Percentiles rank a stretch among this genome's conserved stretches.
Evolutionary conservation across 306 rosid species (phyloP).

Genomic region (Dalbergia cochinchinensis): DNA sequence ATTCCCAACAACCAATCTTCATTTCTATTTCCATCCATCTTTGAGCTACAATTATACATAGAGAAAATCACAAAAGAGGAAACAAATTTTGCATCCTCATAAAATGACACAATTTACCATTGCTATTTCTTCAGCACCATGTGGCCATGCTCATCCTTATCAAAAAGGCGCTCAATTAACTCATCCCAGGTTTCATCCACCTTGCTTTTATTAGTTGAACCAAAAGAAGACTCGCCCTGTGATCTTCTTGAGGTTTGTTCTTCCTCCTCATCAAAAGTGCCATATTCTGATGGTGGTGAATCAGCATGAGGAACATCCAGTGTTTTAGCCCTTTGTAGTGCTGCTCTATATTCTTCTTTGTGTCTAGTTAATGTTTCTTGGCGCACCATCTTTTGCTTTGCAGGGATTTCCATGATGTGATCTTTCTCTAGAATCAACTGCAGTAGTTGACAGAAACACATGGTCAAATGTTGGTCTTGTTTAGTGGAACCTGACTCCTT

Average conservation of each 20-base stretch:
- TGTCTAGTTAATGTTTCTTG: slow-evolving; percentile 71
- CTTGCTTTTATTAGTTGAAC: slow-evolving; percentile 54
- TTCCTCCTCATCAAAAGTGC: slow-evolving; percentile 71
- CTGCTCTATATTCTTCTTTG: slow-evolving; percentile 77
- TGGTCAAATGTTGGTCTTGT: slow-evolving; percentile 13
- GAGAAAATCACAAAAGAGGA: slow-evolving; percentile 48
- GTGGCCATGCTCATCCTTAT: slow-evolving; percentile 65
- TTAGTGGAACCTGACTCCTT: slow-evolving; percentile 23
- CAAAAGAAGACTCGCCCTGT: slow-evolving; percentile 56
- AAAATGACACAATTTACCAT: slow-evolving; percentile 31
- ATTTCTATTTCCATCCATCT: slow-evolving; percentile 3
- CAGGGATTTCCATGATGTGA: slow-evolving; percentile 67
- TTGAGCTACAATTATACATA: neutral
- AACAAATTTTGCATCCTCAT: slow-evolving; percentile 39
- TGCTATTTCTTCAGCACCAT: slow-evolving; percentile 55
- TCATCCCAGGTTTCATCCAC: slow-evolving; percentile 67
- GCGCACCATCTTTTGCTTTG: slow-evolving; percentile 83
- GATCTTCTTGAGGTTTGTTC: slow-evolving; percentile 57
- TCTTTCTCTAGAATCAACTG: slow-evolving; percentile 80
- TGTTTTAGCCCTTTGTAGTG: slow-evolving; percentile 87
- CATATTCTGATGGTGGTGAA: slow-evolving; percentile 70
- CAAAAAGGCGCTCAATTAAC: slow-evolving; percentile 63
- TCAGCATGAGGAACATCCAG: slow-evolving; percentile 83
- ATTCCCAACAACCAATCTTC: neutral
- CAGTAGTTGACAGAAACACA: slow-evolving; percentile 37